Evolutionary conservation across 306 rosid species (phyloP).

Genomic region (Trifolium dubium): DNA sequence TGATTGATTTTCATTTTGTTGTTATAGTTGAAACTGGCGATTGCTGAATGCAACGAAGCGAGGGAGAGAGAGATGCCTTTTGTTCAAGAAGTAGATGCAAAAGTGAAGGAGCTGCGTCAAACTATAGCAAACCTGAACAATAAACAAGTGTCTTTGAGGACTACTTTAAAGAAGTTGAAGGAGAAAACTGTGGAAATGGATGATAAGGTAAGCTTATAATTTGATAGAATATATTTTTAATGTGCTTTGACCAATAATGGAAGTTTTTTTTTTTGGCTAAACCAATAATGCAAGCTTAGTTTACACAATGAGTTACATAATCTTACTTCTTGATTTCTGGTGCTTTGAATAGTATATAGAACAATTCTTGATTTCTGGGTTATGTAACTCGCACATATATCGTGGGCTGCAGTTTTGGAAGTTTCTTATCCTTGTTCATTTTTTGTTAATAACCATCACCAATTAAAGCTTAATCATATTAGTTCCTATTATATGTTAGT

Average conservation of each 20-base stretch:
- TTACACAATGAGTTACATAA: not conserved
- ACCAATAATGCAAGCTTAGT: too few relatives aligned
- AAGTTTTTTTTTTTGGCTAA: too few relatives aligned
- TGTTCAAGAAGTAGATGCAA: slow-evolving; percentile 72
- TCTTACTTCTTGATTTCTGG: slow-evolving; percentile 17
- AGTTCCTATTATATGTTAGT: slow-evolving; percentile 4
- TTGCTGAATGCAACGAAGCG: slow-evolving; percentile 60
- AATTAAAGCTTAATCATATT: slow-evolving; percentile 13
- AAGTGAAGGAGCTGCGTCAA: slow-evolving; percentile 75
- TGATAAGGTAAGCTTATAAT: slow-evolving; percentile 63
- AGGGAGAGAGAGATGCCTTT: slow-evolving; percentile 74
- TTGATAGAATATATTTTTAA: slow-evolving; percentile 1
- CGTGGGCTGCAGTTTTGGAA: not conserved
- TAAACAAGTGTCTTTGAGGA: slow-evolving; percentile 67
- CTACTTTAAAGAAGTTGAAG: slow-evolving; percentile 62
- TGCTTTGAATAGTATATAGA: slow-evolving; percentile 15
- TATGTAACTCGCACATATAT: not conserved
- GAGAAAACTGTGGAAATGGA: slow-evolving; percentile 75
- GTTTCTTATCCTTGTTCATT: not conserved
- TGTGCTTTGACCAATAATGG: slow-evolving; percentile 10
- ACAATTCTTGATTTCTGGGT: slow-evolving; percentile 4
- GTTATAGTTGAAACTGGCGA: slow-evolving; percentile 67
- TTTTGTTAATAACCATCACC: not conserved
- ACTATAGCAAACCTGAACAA: slow-evolving; percentile 69
- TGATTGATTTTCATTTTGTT: slow-evolving; percentile 14